Evolutionary conservation across 805 yeast species (phyloP).

Genomic region (Ogataea angusta): DNA sequence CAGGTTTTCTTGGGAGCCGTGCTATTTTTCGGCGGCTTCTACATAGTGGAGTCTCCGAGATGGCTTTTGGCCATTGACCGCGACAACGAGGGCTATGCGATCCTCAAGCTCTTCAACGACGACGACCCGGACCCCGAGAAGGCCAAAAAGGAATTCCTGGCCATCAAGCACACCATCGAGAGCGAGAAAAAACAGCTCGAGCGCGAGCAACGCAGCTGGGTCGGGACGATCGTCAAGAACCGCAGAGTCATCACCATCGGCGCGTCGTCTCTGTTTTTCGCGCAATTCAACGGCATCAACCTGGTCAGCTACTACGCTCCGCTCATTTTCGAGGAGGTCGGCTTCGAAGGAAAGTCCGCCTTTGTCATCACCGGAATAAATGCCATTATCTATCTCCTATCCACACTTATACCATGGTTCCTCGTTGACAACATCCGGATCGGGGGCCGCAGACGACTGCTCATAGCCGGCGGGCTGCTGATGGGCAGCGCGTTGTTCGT

Average conservation of each 20-base stretch:
- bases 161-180: constrained; percentile 38
- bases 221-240: constrained; percentile 26
- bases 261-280: constrained; percentile 82
- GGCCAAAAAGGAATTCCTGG: constrained; percentile 41
- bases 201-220: constrained; percentile 27
- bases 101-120: constrained; percentile 34
- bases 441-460: constrained; percentile 81
- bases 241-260: constrained; percentile 65
- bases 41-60: constrained; percentile 83
- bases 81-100: constrained; percentile 50
- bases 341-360: constrained; percentile 82
- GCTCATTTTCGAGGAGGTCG: constrained; percentile 85
- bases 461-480: constrained; percentile 67
- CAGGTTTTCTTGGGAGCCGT: constrained; percentile 70
- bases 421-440: constrained; percentile 55
- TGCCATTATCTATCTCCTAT: constrained; percentile 51
- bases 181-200: constrained; percentile 20
- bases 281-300: constrained; percentile 87
- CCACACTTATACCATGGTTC: constrained; percentile 87
- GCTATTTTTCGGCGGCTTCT: constrained; percentile 66
- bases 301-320: constrained; percentile 90
- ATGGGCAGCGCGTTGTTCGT: constrained; percentile 67
- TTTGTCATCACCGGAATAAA: constrained; percentile 84
- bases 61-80: constrained; percentile 78
- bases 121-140: constrained; percentile 25